Evolutionary conservation across 2,329 filamentous ascomycete genomes (phyloP), one percentile per base, ranked within the genome.

Genomic region (Ophiostoma ips): DNA sequence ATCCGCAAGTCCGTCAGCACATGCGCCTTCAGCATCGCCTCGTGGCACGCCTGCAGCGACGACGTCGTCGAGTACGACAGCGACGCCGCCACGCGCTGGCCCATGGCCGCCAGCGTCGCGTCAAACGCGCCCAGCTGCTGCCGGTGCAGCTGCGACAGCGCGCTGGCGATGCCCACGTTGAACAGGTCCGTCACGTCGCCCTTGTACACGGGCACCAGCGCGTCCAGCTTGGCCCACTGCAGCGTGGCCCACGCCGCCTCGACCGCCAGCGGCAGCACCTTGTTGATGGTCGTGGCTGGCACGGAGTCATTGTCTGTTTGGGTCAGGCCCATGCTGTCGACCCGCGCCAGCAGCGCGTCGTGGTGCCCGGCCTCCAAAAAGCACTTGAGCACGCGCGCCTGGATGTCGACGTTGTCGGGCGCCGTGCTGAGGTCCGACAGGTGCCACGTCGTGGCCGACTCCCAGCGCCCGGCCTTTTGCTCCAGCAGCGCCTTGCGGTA

Each of bases 371-470:
- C 94, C 62, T 95, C 88, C 61, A 88, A 89, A 10, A 98, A 71
- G 59, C 92, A 96, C 30, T 81, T 84, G 49, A 98, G 70, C 34
- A 98, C 73, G 58, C 94, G 85, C 51, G 86, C 72, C 62, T 95
- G 89, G 12, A 85, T 74, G 51, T 94, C 84, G 16, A 76, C 63
- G 60, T 94, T 83, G 49, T 82, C 72, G 0, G 90, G 89, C 43
- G 83, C 75, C 58, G 92, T 81, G 3, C 84, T 82, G 33, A 96
- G 72, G 55, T 89, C 83, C 56, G 95, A 81, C 62, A 98, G 89
- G 64, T 95, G 96, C 92, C 94, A 98, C 55, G 87, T 94, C 66
- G 96, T 92, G 21, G 89, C 92, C 48, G 90, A 87, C 15, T 86
- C 83, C 89, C 92, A 98, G 55, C 89, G 76, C 4, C 92, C 92